These are phyloP conservation scores for Mesembryanthemum crystallinum DNA, from an alignment of 148 eudicot genomes.

Conservation along the genomic window DNA sequence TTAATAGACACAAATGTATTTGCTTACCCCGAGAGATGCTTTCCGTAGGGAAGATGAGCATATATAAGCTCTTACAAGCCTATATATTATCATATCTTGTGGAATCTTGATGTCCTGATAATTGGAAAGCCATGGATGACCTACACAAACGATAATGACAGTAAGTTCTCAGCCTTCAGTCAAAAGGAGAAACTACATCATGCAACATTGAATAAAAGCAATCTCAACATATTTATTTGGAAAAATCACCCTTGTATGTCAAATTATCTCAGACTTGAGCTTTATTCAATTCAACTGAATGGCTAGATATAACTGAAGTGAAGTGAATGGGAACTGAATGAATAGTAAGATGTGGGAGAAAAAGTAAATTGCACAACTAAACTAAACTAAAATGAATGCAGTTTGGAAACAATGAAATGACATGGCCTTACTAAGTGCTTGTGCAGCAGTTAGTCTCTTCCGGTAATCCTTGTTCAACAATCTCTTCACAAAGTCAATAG, in stretches of 20 bases:
- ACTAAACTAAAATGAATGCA: too few species aligned
- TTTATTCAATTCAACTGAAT: too few species aligned
- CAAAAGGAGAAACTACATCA: background rate
- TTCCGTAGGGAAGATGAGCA: conserved; percentile 81
- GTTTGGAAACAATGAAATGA: too few species aligned
- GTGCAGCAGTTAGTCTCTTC: conserved; percentile 88
- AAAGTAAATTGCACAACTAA: too few species aligned
- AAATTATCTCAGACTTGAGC: conserved; percentile 26
- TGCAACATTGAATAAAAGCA: background rate
- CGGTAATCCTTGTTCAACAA: conserved; percentile 89
- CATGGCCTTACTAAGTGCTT: conserved; percentile 60
- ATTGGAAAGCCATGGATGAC: conserved; percentile 92
- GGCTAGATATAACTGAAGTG: too few species aligned
- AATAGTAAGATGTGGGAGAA: too few species aligned
- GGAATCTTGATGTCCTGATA: conserved; percentile 72
- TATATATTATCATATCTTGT: conserved; percentile 79
- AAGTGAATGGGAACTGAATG: too few species aligned
- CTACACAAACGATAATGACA: conserved; percentile 36
- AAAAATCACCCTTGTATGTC: background rate
- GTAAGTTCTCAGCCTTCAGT: background rate
- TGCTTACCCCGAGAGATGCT: conserved; percentile 88
- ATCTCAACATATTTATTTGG: background rate
- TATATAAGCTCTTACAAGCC: conserved; percentile 80
- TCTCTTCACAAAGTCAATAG: conserved; percentile 87
- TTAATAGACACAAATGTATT: conserved; percentile 4